Base-by-base conservation (phyloP, 306 rosid genomes). In the Prunus kanzakura region DNA sequence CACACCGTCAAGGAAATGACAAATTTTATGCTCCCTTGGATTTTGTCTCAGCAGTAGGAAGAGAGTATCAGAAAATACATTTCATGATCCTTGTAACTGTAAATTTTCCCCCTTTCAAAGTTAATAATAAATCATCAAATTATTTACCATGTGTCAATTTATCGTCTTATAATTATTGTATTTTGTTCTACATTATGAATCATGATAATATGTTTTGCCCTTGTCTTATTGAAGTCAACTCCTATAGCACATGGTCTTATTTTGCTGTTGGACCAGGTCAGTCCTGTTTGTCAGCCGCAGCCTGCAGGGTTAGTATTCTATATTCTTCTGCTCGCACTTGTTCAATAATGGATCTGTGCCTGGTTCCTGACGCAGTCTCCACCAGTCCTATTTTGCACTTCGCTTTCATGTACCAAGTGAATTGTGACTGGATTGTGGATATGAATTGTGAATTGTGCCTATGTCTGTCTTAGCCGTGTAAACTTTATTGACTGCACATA, bases 241-340 rank as follows among this genome's bases (percentile, higher is more conserved):
- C 49, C 41, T 23, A 23, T 38, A 50, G 65, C 83, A 80, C 76
- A 4, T 57, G 69, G 13, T 72, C 30, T 66, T 45, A 51, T 54
- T 16, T 29, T 57, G 67, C 46, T 5, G 52, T 57, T 74, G 72
- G 80, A 75, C 51, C 61, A 35, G 79, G 80, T 54, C 67, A 18
- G 76, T 80, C 80, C n/a, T 27, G 67, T 51, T 80, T 69, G 84
- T 80, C 84, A 23, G 72, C 80, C 13, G 69, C 77, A 45, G 68
- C 46, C 76, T 9, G 25, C 76, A 22, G 57, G 27, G 47, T 65
- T 51, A 29, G n/a, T 30, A 20, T 20, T 19, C 46, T 51, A 64
- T 64, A 20, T 58, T 16, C 14, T n/a, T 27, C 19, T 27, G 16
- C 6, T 46, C 29, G 50, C 43, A 35, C 43, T 35, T 35, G 43